Conservation (phyloP, 2,329 filamentous ascomycete genomes). For the Lojkania enalia region DNA sequence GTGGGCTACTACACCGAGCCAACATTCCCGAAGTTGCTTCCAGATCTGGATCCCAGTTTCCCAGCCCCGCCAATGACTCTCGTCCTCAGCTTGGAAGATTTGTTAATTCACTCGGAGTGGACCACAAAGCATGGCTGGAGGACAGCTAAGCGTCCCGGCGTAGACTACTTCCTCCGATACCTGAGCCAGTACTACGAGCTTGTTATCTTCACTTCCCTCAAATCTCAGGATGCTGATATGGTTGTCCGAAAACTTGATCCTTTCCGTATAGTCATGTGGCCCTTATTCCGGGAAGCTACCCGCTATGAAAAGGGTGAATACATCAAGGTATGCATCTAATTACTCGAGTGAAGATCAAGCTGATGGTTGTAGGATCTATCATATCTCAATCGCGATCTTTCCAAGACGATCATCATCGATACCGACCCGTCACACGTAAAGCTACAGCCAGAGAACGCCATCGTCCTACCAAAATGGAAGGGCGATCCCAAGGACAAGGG, state of each 20-base stretch:
- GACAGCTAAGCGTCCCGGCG: slow-evolving; percentile 88
- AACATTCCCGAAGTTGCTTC: slow-evolving; percentile 89
- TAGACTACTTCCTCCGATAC: slow-evolving; percentile 97
- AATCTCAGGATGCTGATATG: slow-evolving; percentile 81
- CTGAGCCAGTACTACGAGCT: slow-evolving; percentile 97
- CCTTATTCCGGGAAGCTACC: slow-evolving; percentile 93
- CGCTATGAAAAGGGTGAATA: slow-evolving; percentile 95
- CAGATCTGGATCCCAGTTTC: slow-evolving; percentile 64
- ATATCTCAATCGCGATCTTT: slow-evolving; percentile 93
- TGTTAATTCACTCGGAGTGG: slow-evolving; percentile 95
- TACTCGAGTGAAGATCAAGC: slow-evolving; percentile 1
- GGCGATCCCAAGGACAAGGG: slow-evolving; percentile 82
- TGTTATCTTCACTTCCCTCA: slow-evolving; percentile 90
- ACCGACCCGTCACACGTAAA: slow-evolving; percentile 80
- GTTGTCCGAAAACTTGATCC: slow-evolving; percentile 93
- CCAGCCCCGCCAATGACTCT: slow-evolving; percentile 85
- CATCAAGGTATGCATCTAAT: slow-evolving; percentile 69
- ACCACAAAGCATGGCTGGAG: slow-evolving; percentile 92
- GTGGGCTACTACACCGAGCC: slow-evolving; percentile 95
- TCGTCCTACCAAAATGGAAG: slow-evolving; percentile 87
- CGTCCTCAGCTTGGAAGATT: slow-evolving; percentile 88
- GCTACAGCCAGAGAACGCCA: slow-evolving; percentile 94
- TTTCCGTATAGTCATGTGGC: slow-evolving; percentile 93
- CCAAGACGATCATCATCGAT: slow-evolving; percentile 93
- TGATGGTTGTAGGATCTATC: slow-evolving; percentile 73